phyloP scores from a whole-genome alignment of 495 filamentous ascomycete genomes.

The Tuber aestivum region DNA sequence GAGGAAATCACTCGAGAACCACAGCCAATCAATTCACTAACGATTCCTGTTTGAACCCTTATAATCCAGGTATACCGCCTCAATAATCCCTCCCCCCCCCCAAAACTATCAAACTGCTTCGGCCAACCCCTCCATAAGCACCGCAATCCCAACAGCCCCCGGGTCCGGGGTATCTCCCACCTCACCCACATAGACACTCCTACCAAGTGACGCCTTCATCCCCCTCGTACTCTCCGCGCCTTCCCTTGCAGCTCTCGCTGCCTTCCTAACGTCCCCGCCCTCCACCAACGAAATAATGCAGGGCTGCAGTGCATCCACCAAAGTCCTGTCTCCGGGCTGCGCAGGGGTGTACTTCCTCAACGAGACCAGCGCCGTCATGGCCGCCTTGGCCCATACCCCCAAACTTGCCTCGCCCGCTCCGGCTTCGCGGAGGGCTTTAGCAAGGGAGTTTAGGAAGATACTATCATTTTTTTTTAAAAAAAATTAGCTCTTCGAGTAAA shows the following conservation, averaged over 20 bases:
- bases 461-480: slow-evolving; percentile 17
- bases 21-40: neutral
- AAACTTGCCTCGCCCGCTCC: slow-evolving; percentile 47
- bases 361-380: slow-evolving; percentile 62
- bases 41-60: neutral
- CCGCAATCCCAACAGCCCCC: slow-evolving; percentile 75
- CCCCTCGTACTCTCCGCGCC: slow-evolving; percentile 79
- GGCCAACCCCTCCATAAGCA: slow-evolving; percentile 73
- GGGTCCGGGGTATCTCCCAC: slow-evolving; percentile 81
- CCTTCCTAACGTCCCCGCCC: slow-evolving; percentile 57
- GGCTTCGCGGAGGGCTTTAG: slow-evolving; percentile 63
- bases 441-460: slow-evolving; percentile 90
- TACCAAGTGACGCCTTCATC: slow-evolving; percentile 82
- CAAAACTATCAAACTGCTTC: slow-evolving; percentile 43
- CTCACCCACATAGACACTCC: slow-evolving; percentile 89
- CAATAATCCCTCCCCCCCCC: neutral
- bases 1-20: neutral
- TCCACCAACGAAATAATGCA: slow-evolving; percentile 67
- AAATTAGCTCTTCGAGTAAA: slow-evolving; percentile 7
- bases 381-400: slow-evolving; percentile 67
- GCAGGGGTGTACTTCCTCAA: slow-evolving; percentile 85
- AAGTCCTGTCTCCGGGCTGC: slow-evolving; percentile 76
- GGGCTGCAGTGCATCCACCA: slow-evolving; percentile 83
- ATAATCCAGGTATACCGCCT: neutral
- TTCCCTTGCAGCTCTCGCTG: slow-evolving; percentile 66